Percentiles rank a stretch among this genome's conserved stretches.
These are phyloP conservation scores for Chenopodium formosanum DNA, from an alignment of 148 eudicot species.

Conservation along the genomic window DNA sequence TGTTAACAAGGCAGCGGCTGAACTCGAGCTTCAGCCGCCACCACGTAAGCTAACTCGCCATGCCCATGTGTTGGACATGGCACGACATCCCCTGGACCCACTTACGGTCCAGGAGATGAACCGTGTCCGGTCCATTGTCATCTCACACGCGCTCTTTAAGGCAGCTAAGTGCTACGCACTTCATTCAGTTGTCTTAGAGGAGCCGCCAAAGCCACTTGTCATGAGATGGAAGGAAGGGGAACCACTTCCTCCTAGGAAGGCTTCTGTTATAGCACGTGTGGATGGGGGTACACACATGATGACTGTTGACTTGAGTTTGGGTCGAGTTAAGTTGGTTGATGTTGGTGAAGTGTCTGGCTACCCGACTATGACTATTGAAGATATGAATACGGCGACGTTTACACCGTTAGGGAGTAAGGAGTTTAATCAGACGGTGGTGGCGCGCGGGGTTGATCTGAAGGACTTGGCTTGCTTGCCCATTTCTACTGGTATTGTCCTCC, in stretches of 20 bases:
- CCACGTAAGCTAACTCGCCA: slow-evolving; percentile 9
- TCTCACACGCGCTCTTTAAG: slow-evolving; percentile 48
- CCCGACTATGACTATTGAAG: slow-evolving; percentile 91
- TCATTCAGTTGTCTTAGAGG: slow-evolving; percentile 76
- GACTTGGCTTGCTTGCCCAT: slow-evolving; percentile 88
- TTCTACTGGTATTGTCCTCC: slow-evolving; percentile 37
- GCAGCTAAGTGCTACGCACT: slow-evolving; percentile 41
- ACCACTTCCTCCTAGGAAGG: slow-evolving; percentile 57
- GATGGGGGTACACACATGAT: slow-evolving; percentile 47
- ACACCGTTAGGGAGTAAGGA: slow-evolving; percentile 64
- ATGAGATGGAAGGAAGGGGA: slow-evolving; percentile 66
- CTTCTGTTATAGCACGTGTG: slow-evolving; percentile 75
- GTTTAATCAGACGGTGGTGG: slow-evolving; percentile 69
- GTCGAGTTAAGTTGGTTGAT: slow-evolving; percentile 41
- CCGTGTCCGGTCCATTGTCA: slow-evolving; percentile 44
- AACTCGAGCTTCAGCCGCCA: slow-evolving; percentile 22
- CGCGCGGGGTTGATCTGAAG: slow-evolving; percentile 65
- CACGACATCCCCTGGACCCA: slow-evolving; percentile 86
- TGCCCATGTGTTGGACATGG: slow-evolving; percentile 33
- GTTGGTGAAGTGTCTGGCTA: slow-evolving; percentile 51
- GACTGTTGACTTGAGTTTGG: slow-evolving; percentile 45
- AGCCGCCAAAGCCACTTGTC: slow-evolving; percentile 59
- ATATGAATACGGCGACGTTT: slow-evolving; percentile 59
- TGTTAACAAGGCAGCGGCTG: slow-evolving; percentile 21
- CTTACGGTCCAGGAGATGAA: slow-evolving; percentile 68